These are phyloP conservation scores for Butyriboletus appendiculatus DNA, from an alignment of 1,284 basidiomycete species.

Conservation along the genomic window DNA sequence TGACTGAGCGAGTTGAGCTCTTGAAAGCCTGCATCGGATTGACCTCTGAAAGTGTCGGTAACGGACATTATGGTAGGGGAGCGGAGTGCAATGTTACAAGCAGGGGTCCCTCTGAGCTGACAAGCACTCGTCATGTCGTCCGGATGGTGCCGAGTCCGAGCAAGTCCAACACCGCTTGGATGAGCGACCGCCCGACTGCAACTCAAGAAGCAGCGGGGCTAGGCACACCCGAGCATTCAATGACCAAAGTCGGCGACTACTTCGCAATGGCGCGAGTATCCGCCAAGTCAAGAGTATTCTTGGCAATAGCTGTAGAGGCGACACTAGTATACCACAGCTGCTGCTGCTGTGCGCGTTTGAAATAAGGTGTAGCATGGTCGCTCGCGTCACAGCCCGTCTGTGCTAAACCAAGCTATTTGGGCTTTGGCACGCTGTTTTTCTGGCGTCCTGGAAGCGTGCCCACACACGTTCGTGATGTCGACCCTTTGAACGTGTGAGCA, in stretches of 20 bases:
- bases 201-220: background rate
- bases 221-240: background rate
- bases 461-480: slow-evolving; percentile 17
- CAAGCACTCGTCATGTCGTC: background rate
- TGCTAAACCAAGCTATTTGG: background rate
- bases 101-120: background rate
- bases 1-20: background rate
- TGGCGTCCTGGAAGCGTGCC: background rate
- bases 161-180: background rate
- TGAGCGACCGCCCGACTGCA: too few species aligned
- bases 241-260: background rate
- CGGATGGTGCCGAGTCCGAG: too few species aligned
- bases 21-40: background rate
- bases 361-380: background rate
- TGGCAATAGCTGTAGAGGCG: background rate
- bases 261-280: too few species aligned
- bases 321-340: background rate
- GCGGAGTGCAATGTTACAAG: background rate
- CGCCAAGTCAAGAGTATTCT: background rate
- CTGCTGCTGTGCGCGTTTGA: background rate
- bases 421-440: background rate
- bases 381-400: background rate
- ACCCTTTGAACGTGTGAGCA: slow-evolving; percentile 12
- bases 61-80: background rate
- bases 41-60: background rate